A percentile compares a stretch with the other conserved stretches of the same genome.
Evolutionary conservation across 2,329 filamentous ascomycete genomes (phyloP).

Genomic region (Botrytis fabae): DNA sequence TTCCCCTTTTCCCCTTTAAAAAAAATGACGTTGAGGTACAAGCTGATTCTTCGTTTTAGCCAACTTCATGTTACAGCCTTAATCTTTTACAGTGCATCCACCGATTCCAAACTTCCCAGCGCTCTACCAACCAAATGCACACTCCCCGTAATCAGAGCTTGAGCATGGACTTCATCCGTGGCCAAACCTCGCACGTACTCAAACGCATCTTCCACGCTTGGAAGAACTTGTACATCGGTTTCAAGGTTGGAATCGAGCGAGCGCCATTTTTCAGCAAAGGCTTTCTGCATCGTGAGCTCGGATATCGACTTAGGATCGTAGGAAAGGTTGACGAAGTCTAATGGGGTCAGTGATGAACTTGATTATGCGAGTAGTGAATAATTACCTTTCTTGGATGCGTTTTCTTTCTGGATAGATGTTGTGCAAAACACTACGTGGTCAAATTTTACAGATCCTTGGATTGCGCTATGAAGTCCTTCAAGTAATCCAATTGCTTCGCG

Average conservation of each 20-base stretch:
- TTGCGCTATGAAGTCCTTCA: constrained; percentile 49
- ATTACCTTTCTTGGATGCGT: constrained; percentile 51
- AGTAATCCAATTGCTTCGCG: constrained; percentile 51
- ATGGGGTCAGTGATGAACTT: background rate
- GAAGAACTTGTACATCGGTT: constrained; percentile 43
- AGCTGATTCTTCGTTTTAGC: background rate
- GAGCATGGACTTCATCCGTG: constrained; percentile 31
- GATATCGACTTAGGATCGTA: constrained; percentile 44
- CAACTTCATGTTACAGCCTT: background rate
- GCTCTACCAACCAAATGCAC: constrained; percentile 67
- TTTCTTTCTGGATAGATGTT: constrained; percentile 59
- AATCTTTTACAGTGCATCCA: constrained; percentile 28
- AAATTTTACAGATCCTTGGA: constrained; percentile 53
- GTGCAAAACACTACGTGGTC: constrained; percentile 79
- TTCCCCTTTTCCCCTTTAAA: background rate
- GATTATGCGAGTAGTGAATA: background rate
- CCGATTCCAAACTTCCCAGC: constrained; percentile 66
- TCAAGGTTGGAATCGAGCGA: constrained; percentile 20
- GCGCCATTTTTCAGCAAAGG: constrained; percentile 45
- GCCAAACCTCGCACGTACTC: constrained; percentile 46
- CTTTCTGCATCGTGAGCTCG: constrained; percentile 64
- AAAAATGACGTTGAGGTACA: background rate
- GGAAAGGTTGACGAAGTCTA: constrained; percentile 59
- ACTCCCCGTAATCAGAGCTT: constrained; percentile 58
- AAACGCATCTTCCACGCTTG: constrained; percentile 58